Conservation (phyloP, 2,329 filamentous ascomycete genomes). For the Ophiocordyceps unilateralis region DNA sequence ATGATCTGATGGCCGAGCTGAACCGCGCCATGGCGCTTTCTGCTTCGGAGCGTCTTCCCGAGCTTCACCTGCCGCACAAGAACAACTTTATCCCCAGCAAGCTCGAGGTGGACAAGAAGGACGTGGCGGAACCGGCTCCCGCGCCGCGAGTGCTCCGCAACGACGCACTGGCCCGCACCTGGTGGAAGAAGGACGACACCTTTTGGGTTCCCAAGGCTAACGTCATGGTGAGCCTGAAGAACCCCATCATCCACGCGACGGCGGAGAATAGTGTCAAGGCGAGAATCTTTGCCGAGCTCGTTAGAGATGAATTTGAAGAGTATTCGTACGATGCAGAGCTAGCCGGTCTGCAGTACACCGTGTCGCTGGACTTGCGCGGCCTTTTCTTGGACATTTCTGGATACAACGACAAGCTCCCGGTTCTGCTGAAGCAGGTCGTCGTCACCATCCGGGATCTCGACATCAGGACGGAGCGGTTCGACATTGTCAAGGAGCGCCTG, state of each 20-base stretch:
- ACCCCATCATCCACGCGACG: slow-evolving; percentile 61
- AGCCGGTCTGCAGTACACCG: slow-evolving; percentile 68
- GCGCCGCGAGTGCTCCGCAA: slow-evolving; percentile 72
- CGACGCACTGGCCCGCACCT: slow-evolving; percentile 62
- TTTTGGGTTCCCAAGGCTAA: slow-evolving; percentile 98
- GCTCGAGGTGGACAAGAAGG: slow-evolving; percentile 87
- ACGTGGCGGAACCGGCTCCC: slow-evolving; percentile 56
- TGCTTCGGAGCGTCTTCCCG: slow-evolving; percentile 40
- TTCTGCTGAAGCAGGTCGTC: slow-evolving; percentile 79
- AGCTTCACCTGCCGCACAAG: slow-evolving; percentile 73
- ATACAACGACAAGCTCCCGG: slow-evolving; percentile 91
- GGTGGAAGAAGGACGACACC: slow-evolving; percentile 97
- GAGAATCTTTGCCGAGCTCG: slow-evolving; percentile 66
- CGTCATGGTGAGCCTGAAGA: slow-evolving; percentile 63
- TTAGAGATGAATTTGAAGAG: slow-evolving; percentile 76
- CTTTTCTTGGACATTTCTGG: slow-evolving; percentile 66
- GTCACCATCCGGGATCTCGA: slow-evolving; percentile 70
- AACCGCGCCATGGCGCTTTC: slow-evolving; percentile 42
- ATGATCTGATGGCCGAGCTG: slow-evolving; percentile 57
- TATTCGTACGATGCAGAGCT: slow-evolving; percentile 95
- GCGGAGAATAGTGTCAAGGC: slow-evolving; percentile 65
- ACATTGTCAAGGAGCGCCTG: slow-evolving; percentile 76
- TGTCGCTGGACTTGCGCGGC: slow-evolving; percentile 56
- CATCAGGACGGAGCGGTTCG: slow-evolving; percentile 73
- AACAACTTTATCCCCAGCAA: slow-evolving; percentile 94